Evolutionary conservation across 2,329 filamentous ascomycete genomes (phyloP).

Genomic region (Aspergillus quadricinctus): DNA sequence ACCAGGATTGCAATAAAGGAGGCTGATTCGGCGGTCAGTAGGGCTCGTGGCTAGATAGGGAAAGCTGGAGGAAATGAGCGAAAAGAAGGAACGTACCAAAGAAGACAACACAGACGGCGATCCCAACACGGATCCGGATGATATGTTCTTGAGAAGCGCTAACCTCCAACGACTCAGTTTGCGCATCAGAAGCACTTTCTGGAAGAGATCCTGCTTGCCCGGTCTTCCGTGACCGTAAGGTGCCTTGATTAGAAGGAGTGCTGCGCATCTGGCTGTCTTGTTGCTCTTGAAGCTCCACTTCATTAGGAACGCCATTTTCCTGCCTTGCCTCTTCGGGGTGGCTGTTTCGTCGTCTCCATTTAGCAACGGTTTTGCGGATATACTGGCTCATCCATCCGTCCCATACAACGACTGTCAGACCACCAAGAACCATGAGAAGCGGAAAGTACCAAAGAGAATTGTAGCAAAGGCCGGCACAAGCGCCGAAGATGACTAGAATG

Average conservation of each 20-base stretch:
- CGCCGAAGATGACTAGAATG: constrained; percentile 60
- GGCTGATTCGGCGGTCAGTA: constrained; percentile 21
- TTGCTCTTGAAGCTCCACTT: constrained; percentile 11
- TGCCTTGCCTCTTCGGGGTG: constrained; percentile 11
- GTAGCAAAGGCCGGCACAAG: constrained; percentile 63
- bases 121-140: constrained; percentile 35
- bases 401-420: constrained; percentile 50
- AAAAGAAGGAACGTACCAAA: constrained; percentile 34
- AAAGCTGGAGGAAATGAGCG: background rate
- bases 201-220: constrained; percentile 1
- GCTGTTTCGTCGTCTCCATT: constrained; percentile 15
- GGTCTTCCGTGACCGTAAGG: constrained; percentile 9
- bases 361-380: constrained; percentile 28
- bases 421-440: constrained; percentile 55
- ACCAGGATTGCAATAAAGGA: constrained; percentile 57
- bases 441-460: constrained; percentile 75
- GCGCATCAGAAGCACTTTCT: background rate
- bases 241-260: background rate
- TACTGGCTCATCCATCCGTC: constrained; percentile 53
- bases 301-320: constrained; percentile 1
- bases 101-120: constrained; percentile 44
- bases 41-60: background rate
- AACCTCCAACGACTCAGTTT: background rate
- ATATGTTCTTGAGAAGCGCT: constrained; percentile 22
- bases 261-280: constrained; percentile 4